phyloP scores from a whole-genome alignment of 768 basidiomycete species.

The Pleurotus ostreatus region DNA sequence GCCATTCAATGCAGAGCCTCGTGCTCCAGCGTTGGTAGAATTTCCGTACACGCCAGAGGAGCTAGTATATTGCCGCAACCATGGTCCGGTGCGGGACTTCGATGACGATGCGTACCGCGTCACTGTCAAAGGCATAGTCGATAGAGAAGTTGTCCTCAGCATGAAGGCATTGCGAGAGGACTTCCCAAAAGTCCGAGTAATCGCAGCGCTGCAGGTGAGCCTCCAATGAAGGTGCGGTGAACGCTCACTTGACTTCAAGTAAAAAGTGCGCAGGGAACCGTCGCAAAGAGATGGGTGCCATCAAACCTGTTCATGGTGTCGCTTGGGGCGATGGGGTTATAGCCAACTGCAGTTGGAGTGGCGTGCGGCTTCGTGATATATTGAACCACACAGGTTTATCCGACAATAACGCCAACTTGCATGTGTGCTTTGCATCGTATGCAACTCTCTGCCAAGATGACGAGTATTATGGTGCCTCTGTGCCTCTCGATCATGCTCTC shows the following conservation, averaged over 20 bases:
- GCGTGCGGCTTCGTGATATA: slow-evolving; percentile 53
- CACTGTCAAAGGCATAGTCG: slow-evolving; percentile 29
- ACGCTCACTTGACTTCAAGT: not conserved
- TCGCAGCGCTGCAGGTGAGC: slow-evolving; percentile 55
- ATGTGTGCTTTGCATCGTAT: slow-evolving; percentile 60
- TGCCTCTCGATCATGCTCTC: slow-evolving; percentile 49
- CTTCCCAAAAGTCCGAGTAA: slow-evolving; percentile 38
- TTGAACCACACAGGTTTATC: slow-evolving; percentile 41
- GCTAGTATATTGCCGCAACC: slow-evolving; percentile 70
- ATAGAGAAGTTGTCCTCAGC: slow-evolving; percentile 28
- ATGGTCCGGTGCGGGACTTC: slow-evolving; percentile 54
- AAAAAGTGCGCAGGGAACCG: slow-evolving; percentile 63
- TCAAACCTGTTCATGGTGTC: slow-evolving; percentile 55
- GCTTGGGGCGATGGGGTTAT: slow-evolving; percentile 68
- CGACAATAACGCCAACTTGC: slow-evolving; percentile 25
- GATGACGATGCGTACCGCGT: slow-evolving; percentile 41
- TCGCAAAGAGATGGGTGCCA: slow-evolving; percentile 57
- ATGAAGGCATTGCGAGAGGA: slow-evolving; percentile 33
- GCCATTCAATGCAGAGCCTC: slow-evolving; percentile 73
- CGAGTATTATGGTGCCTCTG: slow-evolving; percentile 59
- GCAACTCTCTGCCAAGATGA: slow-evolving; percentile 61
- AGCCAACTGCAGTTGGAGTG: slow-evolving; percentile 66
- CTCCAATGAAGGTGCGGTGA: not conserved
- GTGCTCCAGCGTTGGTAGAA: slow-evolving; percentile 48
- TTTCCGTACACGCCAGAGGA: slow-evolving; percentile 59